Base-by-base conservation (phyloP, 2,329 filamentous ascomycete species). In the Diaporthe helianthi region DNA sequence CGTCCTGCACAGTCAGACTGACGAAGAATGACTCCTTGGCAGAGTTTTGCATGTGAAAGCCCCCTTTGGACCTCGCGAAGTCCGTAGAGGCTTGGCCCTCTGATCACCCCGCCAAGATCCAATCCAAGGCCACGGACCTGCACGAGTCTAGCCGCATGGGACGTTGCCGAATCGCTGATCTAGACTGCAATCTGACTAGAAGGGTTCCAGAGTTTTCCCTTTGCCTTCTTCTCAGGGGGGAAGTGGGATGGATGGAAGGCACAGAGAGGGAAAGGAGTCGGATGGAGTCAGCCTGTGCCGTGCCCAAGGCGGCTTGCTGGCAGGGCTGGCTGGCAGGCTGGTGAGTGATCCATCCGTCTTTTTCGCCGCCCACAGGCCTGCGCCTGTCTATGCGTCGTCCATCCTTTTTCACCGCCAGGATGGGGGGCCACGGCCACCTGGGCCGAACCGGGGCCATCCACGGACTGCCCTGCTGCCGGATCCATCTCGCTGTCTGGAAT, bases 41-140 rank as follows among this genome's bases (percentile, higher is more conserved):
- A 54, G 36, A 51, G 65, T 65, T 65, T 69, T 33, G 60, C 67
- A 69, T 69, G 67, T 69, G 67, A 69, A 69, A 65, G 31, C 36
- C 26, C 22, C 44, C 22, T 10, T 44, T 26, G 36, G 54, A 5
- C 8, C 1, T 38, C 13, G 10, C 36, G 17, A n/a, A 13, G 4
- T 17, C 44, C 44, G 13, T 61, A 13, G 58, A 17, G 41, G 12
- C 58, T 49, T 63, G 58, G 58, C 58, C 58, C 58, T 44, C 58
- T 63, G 58, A 63, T 49, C 44, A 47, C 15, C 58, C 58, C 6
- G 54, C 54, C 54, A 60, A 31, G 54, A 22, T 58, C 54, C 58
- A 63, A 63, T 63, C 58, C 58, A 36, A 22, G 19, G 22, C 26
- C 41, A 36, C 41, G 58, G 58, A 63, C 41, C 58, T 63, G 58